Evolutionary conservation across 2,329 filamentous ascomycete species (phyloP).

Genomic region (Cadophora sp.): DNA sequence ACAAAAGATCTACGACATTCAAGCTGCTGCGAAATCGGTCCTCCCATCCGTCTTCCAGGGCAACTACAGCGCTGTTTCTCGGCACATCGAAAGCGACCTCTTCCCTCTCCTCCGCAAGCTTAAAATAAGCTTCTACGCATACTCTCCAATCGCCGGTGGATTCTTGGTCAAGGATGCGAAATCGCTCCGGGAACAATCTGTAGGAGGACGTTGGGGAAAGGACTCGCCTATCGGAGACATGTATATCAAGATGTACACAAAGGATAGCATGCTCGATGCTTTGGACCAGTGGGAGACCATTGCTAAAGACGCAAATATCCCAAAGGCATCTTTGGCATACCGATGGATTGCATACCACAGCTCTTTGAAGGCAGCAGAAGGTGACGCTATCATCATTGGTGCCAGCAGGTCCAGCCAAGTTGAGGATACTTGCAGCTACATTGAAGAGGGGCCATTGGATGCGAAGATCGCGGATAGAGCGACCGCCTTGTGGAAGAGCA

Average conservation of each 20-base stretch:
- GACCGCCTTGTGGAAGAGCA: constrained; percentile 38
- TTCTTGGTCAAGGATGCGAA: constrained; percentile 54
- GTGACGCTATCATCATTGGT: constrained; percentile 46
- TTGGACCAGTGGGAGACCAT: constrained; percentile 43
- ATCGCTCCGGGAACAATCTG: constrained; percentile 20
- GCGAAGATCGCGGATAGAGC: constrained; percentile 30
- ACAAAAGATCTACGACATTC: constrained; percentile 44
- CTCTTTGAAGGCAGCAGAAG: constrained; percentile 37
- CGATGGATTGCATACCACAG: constrained; percentile 47
- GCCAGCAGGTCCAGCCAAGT: constrained; percentile 36
- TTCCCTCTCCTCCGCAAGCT: constrained; percentile 57
- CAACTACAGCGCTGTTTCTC: constrained; percentile 42
- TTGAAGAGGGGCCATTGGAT: constrained; percentile 38
- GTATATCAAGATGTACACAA: constrained; percentile 34
- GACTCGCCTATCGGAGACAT: constrained; percentile 30
- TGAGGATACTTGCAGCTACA: constrained; percentile 32
- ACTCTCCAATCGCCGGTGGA: constrained; percentile 70
- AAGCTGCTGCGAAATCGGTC: constrained; percentile 40
- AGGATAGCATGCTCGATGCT: constrained; percentile 34
- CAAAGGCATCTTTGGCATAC: constrained; percentile 47
- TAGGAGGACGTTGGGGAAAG: constrained; percentile 39
- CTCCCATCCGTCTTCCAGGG: constrained; percentile 47
- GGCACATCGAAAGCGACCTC: constrained; percentile 67
- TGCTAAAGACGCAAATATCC: constrained; percentile 43
- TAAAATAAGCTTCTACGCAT: constrained; percentile 53